Conservation (phyloP, 345 rosid species). For the thale cress (Arabidopsis thaliana) region DNA sequence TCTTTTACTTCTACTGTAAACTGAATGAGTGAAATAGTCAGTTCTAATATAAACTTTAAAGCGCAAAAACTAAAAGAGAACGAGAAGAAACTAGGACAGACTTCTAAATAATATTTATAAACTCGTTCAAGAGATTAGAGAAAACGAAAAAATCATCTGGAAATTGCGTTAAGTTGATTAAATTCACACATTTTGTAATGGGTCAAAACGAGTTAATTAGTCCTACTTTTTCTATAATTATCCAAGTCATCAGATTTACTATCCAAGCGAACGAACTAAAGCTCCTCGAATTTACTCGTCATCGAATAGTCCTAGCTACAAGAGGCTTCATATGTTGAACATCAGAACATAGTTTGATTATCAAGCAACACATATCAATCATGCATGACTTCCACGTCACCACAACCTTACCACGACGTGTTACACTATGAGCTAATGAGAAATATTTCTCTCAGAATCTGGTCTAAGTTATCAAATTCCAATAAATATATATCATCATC, state of each 20-base stretch:
- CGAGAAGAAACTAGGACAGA: no score
- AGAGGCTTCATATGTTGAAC: background rate
- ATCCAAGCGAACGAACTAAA: background rate
- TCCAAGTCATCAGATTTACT: background rate
- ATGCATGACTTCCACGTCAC: slow-evolving; percentile 38
- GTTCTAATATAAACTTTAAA: no score
- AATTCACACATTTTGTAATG: no score
- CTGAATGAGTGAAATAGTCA: no score
- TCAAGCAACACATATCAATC: slow-evolving; percentile 29
- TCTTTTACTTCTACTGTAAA: no score
- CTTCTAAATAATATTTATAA: no score
- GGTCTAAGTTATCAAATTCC: background rate
- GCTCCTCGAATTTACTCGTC: background rate
- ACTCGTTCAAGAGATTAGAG: no score
- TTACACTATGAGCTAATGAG: slow-evolving; percentile 6
- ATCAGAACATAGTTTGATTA: background rate
- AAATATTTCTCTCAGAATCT: background rate
- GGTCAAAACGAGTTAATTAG: no score
- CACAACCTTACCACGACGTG: slow-evolving; percentile 19
- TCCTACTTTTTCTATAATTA: no score
- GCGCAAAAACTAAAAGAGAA: no score
- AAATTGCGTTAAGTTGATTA: no score
- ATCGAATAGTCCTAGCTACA: background rate
- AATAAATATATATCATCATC: background rate
- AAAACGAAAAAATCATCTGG: no score